A percentile compares a stretch with the other conserved stretches of the same genome.
Evolutionary conservation across 805 yeast genomes (phyloP).

Genomic region (Maudiozyma turicensis): DNA sequence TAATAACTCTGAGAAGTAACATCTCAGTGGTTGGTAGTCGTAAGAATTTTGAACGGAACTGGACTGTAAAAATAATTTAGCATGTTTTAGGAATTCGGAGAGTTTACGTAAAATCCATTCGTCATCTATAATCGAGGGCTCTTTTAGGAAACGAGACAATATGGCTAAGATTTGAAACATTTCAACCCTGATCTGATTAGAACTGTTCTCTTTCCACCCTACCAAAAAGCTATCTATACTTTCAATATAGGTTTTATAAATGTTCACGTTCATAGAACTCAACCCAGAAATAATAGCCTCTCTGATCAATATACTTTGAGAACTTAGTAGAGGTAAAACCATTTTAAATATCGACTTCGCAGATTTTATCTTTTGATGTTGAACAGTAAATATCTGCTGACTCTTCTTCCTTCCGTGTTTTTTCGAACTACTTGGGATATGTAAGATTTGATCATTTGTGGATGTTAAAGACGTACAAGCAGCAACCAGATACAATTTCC

Average conservation of each 20-base stretch:
- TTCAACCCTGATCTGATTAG: constrained; percentile 51
- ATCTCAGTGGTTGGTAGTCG: constrained; percentile 65
- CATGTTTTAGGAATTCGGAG: constrained; percentile 49
- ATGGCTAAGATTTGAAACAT: constrained; percentile 66
- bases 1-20: constrained; percentile 75
- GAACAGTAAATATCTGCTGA: constrained; percentile 69
- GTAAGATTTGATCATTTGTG: constrained; percentile 75
- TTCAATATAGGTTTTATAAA: constrained; percentile 73
- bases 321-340: constrained; percentile 71
- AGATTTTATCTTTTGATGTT: constrained; percentile 85
- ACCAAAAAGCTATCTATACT: constrained; percentile 53
- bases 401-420: constrained; percentile 69
- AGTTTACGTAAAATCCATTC: constrained; percentile 59
- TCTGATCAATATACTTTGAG: constrained; percentile 57
- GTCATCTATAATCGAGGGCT: constrained; percentile 46
- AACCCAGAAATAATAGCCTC: constrained; percentile 87
- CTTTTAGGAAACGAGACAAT: constrained; percentile 52
- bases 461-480: constrained; percentile 89
- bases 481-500: constrained; percentile 81
- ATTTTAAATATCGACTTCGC: constrained; percentile 82
- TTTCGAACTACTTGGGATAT: constrained; percentile 42
- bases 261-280: constrained; percentile 82
- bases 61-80: constrained; percentile 48
- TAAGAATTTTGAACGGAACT: constrained; percentile 53
- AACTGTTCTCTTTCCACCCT: constrained; percentile 43